Evolutionary conservation across 257 asterid genomes (phyloP), one percentile per base, ranked within the genome.

Genomic region (Solanum dulcamara): DNA sequence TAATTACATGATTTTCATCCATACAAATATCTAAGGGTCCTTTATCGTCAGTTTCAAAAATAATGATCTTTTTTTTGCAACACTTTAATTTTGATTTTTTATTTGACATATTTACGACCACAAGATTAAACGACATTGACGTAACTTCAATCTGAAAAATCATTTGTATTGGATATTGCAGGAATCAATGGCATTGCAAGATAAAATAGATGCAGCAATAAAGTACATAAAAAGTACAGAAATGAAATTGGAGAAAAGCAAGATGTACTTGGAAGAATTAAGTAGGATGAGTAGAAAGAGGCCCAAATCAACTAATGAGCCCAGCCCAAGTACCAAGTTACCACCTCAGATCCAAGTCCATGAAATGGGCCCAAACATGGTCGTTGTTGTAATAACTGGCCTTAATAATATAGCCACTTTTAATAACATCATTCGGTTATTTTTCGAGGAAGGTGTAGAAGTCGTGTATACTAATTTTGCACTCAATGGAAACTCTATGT

Each of bases 171-270:
- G 80, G 38, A 71, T 71, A 17, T 72, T 82, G 87, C 87, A 89
- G 90, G 88, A 87, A 87, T 83, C 28, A 86, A 80, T 86, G 88
- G 28, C 91, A 51, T 71, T 93, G 53, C 92, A 91, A 0, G 92
- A 93, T 57, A 93, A 90, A 85, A 85, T 93, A 72, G 90, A 89
- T 20, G 92, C 88, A 88, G 92, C 88, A 10, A 87, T 82, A 42
- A 85, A 86, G 6, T 79, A 93, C 84, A 89, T 90, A 24, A 87
- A 88, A 64, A 71, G 24, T 67, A 46, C 82, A 87, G 85, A 84
- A 55, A 79, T 2, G 38, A 90, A 84, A 88, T 7, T 93, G 59
- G 91, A 91, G 83, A 60, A 86, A 15, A 35, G 51, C 57, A 89
- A 84, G 85, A 66, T 77, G 55, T 79, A 86, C 86, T 86, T 88